phyloP scores from a whole-genome alignment of 1,284 basidiomycete genomes.

The Fomes fomentarius region DNA sequence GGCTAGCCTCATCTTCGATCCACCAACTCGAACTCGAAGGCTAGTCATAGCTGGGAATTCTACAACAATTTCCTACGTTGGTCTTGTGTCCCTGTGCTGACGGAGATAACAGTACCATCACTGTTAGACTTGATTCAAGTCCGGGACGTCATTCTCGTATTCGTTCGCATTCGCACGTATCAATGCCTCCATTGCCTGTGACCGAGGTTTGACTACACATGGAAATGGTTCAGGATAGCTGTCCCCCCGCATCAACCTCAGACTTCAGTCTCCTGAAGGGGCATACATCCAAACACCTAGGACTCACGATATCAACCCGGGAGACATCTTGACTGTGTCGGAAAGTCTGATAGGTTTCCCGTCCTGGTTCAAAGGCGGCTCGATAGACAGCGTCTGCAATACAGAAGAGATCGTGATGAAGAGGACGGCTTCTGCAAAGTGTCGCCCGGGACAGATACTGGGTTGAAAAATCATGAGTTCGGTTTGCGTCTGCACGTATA shows the following conservation, averaged over 20 bases:
- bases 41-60: too few species aligned
- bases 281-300: background rate
- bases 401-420: constrained; percentile 9
- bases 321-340: background rate
- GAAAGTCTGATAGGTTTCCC: constrained; percentile 3
- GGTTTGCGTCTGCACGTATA: background rate
- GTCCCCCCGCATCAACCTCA: background rate
- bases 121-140: too few species aligned
- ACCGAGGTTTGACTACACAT: constrained; percentile 62
- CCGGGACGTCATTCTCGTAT: too few species aligned
- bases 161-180: constrained; percentile 39
- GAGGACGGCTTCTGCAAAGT: constrained; percentile 14
- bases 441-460: constrained; percentile 17
- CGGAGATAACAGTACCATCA: too few species aligned
- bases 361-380: background rate
- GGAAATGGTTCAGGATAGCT: constrained; percentile 67
- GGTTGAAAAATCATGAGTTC: background rate
- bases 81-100: too few species aligned
- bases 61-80: too few species aligned
- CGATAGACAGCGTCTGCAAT: constrained; percentile 7
- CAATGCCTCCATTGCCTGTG: constrained; percentile 52
- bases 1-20: too few species aligned
- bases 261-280: too few species aligned
- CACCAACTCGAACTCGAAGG: too few species aligned
- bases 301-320: background rate